These are phyloP conservation scores for Anastatica hierochuntica DNA, from an alignment of 345 rosid species.

Conservation along the genomic window DNA sequence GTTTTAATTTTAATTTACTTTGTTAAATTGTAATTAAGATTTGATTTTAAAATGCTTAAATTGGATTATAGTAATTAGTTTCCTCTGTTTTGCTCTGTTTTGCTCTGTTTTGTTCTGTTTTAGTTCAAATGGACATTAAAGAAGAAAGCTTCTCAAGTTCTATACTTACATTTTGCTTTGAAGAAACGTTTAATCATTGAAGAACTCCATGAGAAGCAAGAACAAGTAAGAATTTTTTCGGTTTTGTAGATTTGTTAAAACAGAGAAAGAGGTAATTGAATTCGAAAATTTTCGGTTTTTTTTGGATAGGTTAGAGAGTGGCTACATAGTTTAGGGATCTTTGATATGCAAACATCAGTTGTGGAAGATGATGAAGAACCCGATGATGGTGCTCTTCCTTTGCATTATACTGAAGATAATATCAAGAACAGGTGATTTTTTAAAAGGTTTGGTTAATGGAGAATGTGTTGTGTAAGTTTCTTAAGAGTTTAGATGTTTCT, in stretches of 20 bases:
- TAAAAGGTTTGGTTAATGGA: no score
- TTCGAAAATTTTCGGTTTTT: not conserved
- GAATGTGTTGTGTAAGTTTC: no score
- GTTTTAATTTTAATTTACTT: not conserved
- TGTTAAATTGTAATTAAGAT: not conserved
- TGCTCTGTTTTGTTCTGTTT: slow-evolving; percentile 18
- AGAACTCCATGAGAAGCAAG: slow-evolving; percentile 87
- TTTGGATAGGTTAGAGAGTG: slow-evolving; percentile 71
- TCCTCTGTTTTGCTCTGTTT: no score
- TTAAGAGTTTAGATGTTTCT: not conserved
- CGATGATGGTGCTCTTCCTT: slow-evolving; percentile 76
- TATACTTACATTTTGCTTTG: slow-evolving; percentile 69
- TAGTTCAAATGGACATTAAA: slow-evolving; percentile 79
- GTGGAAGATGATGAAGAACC: slow-evolving; percentile 88
- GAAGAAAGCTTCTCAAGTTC: slow-evolving; percentile 96
- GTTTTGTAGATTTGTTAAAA: slow-evolving; percentile 2
- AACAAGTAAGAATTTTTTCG: slow-evolving; percentile 39
- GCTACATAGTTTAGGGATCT: slow-evolving; percentile 78
- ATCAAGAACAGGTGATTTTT: slow-evolving; percentile 48
- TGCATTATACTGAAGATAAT: slow-evolving; percentile 48
- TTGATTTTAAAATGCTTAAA: not conserved
- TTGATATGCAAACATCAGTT: slow-evolving; percentile 48
- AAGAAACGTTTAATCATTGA: slow-evolving; percentile 68
- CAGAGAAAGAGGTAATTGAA: not conserved
- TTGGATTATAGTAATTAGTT: no score